These are phyloP conservation scores for Colletotrichum camelliae DNA, from an alignment of 2,329 filamentous ascomycete species.

Conservation along the genomic window DNA sequence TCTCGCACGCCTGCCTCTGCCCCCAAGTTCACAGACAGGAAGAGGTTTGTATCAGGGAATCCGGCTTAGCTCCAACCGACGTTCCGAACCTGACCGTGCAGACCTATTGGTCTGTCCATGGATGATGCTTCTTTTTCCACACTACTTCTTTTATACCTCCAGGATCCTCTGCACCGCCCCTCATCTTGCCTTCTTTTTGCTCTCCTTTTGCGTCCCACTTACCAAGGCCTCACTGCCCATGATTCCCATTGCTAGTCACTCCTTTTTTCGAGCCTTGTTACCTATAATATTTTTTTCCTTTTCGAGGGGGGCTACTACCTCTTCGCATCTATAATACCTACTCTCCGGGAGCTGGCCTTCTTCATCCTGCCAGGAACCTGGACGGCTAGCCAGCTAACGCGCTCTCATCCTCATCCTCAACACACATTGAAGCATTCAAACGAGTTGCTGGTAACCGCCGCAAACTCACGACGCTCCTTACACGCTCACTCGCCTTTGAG, in stretches of 20 bases:
- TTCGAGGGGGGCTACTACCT: slow-evolving; percentile 38
- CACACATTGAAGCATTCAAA: slow-evolving; percentile 38
- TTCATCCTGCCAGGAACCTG: slow-evolving; percentile 46
- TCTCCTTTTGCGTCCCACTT: slow-evolving; percentile 49
- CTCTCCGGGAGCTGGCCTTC: slow-evolving; percentile 59
- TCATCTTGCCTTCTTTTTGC: slow-evolving; percentile 44
- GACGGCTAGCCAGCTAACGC: slow-evolving; percentile 39
- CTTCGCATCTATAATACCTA: slow-evolving; percentile 45
- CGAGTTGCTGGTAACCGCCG: slow-evolving; percentile 40
- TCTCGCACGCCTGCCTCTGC: slow-evolving; percentile 27
- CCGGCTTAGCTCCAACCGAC: slow-evolving; percentile 57
- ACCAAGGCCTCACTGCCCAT: slow-evolving; percentile 39
- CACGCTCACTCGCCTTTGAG: slow-evolving; percentile 25
- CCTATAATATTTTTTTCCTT: slow-evolving; percentile 30
- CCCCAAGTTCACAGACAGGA: slow-evolving; percentile 35
- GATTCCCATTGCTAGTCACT: slow-evolving; percentile 53
- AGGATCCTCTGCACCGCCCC: slow-evolving; percentile 54
- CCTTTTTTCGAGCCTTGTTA: slow-evolving; percentile 47
- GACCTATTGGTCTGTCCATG: slow-evolving; percentile 39
- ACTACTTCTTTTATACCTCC: slow-evolving; percentile 58
- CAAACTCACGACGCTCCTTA: slow-evolving; percentile 51
- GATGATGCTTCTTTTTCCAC: slow-evolving; percentile 46
- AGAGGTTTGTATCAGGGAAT: slow-evolving; percentile 51
- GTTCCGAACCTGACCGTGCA: slow-evolving; percentile 54
- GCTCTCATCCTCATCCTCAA: slow-evolving; percentile 7